Percentiles rank a stretch among this genome's conserved stretches.
phyloP scores from a whole-genome alignment of 306 rosid species.

The Vigna trinervia region DNA sequence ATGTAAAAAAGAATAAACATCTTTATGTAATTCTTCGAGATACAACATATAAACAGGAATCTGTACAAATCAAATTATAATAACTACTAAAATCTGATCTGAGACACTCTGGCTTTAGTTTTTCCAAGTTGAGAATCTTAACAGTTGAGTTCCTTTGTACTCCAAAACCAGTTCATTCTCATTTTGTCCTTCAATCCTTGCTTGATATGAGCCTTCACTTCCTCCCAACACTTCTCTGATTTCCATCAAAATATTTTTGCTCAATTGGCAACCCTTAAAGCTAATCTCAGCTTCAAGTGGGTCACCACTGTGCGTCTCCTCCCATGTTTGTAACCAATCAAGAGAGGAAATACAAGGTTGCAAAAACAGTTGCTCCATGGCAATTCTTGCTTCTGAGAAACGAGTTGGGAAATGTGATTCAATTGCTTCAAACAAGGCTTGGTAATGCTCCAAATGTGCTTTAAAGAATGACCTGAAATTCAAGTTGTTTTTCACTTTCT shows the following conservation, averaged over 20 bases:
- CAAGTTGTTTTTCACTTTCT: conserved; percentile 42
- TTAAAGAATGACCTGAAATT: conserved; percentile 62
- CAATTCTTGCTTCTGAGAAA: conserved; percentile 63
- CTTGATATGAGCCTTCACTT: conserved; percentile 46
- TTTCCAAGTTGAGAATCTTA: conserved; percentile 69
- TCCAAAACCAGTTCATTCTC: conserved; percentile 60
- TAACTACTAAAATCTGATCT: too few relatives aligned
- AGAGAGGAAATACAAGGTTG: conserved; percentile 58
- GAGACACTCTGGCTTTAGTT: conserved; percentile 26
- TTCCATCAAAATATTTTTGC: conserved; percentile 56
- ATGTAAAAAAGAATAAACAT: not conserved
- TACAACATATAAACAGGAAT: conserved; percentile 26
- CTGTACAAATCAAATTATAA: conserved; percentile 39
- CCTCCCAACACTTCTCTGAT: conserved; percentile 54
- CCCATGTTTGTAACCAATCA: conserved; percentile 59
- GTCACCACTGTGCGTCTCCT: conserved; percentile 43
- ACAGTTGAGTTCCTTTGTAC: conserved; percentile 56
- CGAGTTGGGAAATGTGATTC: conserved; percentile 50
- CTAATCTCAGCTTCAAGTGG: conserved; percentile 31
- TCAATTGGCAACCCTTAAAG: conserved; percentile 52
- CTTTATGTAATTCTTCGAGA: not conserved
- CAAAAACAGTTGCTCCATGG: conserved; percentile 60
- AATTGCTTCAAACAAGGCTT: conserved; percentile 61
- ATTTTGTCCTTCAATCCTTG: conserved; percentile 52
- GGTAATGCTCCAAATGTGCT: conserved; percentile 58